These are phyloP conservation scores for Penicillium sp. DNA, from an alignment of 2,329 filamentous ascomycete species.

Conservation along the genomic window DNA sequence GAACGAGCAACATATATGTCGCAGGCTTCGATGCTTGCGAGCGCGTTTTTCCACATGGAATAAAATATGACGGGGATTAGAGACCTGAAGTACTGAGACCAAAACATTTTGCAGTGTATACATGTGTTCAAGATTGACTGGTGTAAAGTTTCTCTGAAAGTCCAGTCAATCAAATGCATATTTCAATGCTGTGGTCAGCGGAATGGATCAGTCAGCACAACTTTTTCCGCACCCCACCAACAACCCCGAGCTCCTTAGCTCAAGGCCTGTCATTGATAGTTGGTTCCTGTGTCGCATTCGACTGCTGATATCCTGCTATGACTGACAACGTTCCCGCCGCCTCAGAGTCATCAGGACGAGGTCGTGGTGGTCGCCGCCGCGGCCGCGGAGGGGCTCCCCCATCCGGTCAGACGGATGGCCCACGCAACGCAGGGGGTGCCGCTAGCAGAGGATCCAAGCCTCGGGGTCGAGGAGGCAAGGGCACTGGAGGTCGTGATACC, in stretches of 20 bases:
- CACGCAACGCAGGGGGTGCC: constrained; percentile 23
- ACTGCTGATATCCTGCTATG: constrained; percentile 22
- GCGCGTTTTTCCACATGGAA: too few relatives aligned
- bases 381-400: constrained; percentile 39
- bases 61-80: too few relatives aligned
- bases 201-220: constrained; percentile 25
- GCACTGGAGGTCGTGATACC: constrained; percentile 34
- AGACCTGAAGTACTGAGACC: too few relatives aligned
- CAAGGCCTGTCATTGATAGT: constrained; percentile 10
- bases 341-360: constrained; percentile 38
- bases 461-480: constrained; percentile 35
- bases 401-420: constrained; percentile 29
- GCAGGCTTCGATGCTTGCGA: too few relatives aligned
- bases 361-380: constrained; percentile 43
- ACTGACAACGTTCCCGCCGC: constrained; percentile 30
- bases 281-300: constrained; percentile 6
- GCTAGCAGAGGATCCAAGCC: constrained; percentile 38
- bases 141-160: too few relatives aligned
- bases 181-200: neutral
- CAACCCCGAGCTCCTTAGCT: constrained; percentile 7
- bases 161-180: too few relatives aligned
- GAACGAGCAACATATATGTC: too few relatives aligned
- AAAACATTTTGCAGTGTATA: too few relatives aligned
- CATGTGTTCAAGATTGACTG: neutral
- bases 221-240: constrained; percentile 19